phyloP scores from a whole-genome alignment of 108 stramenopile species.

The Discostella stelligeroides region DNA sequence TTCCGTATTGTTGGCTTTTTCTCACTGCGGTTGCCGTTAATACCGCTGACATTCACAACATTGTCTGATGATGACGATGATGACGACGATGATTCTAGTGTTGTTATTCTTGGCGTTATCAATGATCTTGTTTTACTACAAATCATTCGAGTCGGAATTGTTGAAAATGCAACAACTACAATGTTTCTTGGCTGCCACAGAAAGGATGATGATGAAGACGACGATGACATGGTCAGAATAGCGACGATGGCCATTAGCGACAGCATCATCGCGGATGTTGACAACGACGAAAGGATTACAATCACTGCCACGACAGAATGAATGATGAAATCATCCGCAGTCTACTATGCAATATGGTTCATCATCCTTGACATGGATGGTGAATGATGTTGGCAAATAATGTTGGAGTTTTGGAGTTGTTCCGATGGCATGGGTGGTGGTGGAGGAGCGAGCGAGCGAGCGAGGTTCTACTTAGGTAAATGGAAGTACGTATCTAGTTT shows the following conservation, averaged over 20 bases:
- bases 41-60: neutral
- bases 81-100: neutral
- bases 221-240: neutral
- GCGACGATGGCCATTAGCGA: neutral
- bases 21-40: neutral
- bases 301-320: too few relatives aligned
- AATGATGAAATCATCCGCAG: too few relatives aligned
- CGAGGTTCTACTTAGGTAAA: too few relatives aligned
- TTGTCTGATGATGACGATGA: neutral
- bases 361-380: too few relatives aligned
- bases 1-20: conserved; percentile 5
- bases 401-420: too few relatives aligned
- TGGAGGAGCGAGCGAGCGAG: too few relatives aligned
- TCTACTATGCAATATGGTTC: too few relatives aligned
- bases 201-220: conserved; percentile 3
- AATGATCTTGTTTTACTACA: neutral
- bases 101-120: neutral
- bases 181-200: neutral
- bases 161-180: neutral
- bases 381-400: too few relatives aligned
- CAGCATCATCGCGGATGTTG: too few relatives aligned
- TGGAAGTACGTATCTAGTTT: too few relatives aligned
- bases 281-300: too few relatives aligned
- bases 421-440: too few relatives aligned
- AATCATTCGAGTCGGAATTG: neutral